Base-by-base conservation (phyloP, 2,329 filamentous ascomycete genomes). In the Colletotrichum liriopes region DNA sequence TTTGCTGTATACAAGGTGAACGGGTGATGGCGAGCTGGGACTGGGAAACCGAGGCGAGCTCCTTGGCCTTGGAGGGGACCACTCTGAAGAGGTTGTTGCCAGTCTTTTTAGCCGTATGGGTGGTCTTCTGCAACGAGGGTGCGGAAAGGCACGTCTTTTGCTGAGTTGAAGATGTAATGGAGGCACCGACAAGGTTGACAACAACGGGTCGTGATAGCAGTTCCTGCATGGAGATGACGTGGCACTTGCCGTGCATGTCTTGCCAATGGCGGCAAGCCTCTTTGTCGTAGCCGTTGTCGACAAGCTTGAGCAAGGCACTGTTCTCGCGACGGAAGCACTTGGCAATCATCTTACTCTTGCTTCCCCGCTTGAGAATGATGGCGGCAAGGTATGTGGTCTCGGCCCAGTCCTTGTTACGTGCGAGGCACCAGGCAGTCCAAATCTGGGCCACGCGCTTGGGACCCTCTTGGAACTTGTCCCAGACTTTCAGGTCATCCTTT, bases 361-460 rank as follows among this genome's bases (percentile, higher is more conserved):
- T 20, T 8, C 47, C 47, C 5, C 69, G 65, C 5, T 56, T 18
- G 9, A 59, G 26, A 2, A 72, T 69, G 29, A 39, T 43, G 11
- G 9, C 49, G 23, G 69, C 69, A 26, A 72, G 52, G 37, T 58
- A 65, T 3, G 37, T 23, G 26, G 37, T 32, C 41, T 72, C 69
- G 20, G n/a, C 14, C 23, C 59, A 43, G 16, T 47, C n/a, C 5
- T 41, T 29, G 18, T 49, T 37, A n/a, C 59, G 67, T 18, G 66
- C 18, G 18, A 72, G 60, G 16, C 69, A 72, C 65, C 69, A 72
- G 6, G 69, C 69, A 9, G 54, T 37, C 69, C 69, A 72, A 37
- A 72, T 59, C 37, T 72, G 69, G 3, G 39, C 23, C 4, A 23
- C 26, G 6, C 41, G 51, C 8, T n/a, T n/a, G 3, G 16, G 45